phyloP scores from a whole-genome alignment of 257 asterid species.

The Apocynum venetum region DNA sequence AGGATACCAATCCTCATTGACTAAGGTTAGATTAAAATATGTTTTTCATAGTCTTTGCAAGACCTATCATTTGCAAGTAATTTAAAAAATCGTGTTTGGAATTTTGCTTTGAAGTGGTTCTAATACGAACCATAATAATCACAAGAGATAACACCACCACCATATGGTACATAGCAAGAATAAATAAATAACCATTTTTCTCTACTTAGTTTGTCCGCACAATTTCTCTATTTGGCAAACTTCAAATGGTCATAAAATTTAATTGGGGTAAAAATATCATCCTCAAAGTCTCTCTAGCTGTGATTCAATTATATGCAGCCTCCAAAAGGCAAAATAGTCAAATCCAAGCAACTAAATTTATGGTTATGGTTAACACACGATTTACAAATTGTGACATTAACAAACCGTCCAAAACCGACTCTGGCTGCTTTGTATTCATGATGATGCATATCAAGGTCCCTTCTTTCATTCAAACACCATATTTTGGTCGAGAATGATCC shows the following conservation, averaged over 20 bases:
- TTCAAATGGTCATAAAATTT: background rate
- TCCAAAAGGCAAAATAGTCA: background rate
- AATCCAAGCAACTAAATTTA: background rate
- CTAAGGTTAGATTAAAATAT: no score
- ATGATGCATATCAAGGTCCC: background rate
- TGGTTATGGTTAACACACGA: background rate
- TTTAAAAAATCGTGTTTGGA: no score
- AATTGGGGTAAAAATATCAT: background rate
- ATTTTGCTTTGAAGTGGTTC: no score
- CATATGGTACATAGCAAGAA: no score
- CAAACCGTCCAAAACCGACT: background rate
- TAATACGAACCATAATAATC: no score
- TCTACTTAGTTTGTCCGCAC: background rate
- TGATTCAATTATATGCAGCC: background rate
- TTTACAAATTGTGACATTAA: background rate
- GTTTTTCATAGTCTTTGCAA: no score
- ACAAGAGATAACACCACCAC: no score
- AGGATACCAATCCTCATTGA: no score
- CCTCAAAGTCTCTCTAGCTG: background rate
- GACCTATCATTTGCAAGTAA: no score
- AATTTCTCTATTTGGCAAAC: background rate
- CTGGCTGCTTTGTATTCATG: background rate
- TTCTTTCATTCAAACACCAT: background rate
- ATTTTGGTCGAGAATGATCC: background rate
- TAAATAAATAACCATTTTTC: no score